Base-by-base conservation (phyloP, 352 stramenopile species). In the Phytophthora megakarya region DNA sequence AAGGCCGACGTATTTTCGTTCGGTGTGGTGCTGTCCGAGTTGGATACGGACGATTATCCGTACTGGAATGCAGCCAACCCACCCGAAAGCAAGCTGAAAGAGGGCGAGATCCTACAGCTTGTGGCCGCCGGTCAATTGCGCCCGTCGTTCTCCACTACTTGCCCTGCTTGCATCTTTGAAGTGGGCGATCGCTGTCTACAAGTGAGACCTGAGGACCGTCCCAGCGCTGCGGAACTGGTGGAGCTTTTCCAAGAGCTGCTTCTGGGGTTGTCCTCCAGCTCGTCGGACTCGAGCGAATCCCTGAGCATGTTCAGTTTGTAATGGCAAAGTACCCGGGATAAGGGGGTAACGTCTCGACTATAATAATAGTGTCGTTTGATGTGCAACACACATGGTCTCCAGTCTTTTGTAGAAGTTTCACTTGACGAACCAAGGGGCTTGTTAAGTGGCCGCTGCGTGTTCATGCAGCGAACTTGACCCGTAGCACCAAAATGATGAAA, bases 21-120 rank as follows among this genome's bases (percentile, higher is more conserved):
- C 43, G 70, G 70, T 11, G 64, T 81, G 16, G 70, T 84, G 57
- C 60, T 84, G 22, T 77, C 70, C 3, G 76, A 84, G 45, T 61
- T 81, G 33, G 75, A 84, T 43, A 81, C 72, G 22, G 45, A 69
- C 39, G 72, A 73, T 45, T 78, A 57, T 43, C 72, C 66, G 38
- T 81, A 76, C 50, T 75, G 65, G 65, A 76, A 75, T 22, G 56
- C 59, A 0, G n/a, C 55, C 37, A 53, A 72, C 32, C 51, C 46
- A 3, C 42, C 55, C 2, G 42, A 51, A 5, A 25, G 67, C 19
- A 74, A 64, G 38, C 35, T 76, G 13, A 51, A 75, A 42, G 61
- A 81, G 22, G 60, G 56, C 10, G 62, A 72, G 45, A 81, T 81
- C 19, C 25, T 79, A 59, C 52, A 69, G 30, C 52, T 67, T 38